Base-by-base conservation (phyloP, 2,329 filamentous ascomycete genomes). In the Amauroascus niger region DNA sequence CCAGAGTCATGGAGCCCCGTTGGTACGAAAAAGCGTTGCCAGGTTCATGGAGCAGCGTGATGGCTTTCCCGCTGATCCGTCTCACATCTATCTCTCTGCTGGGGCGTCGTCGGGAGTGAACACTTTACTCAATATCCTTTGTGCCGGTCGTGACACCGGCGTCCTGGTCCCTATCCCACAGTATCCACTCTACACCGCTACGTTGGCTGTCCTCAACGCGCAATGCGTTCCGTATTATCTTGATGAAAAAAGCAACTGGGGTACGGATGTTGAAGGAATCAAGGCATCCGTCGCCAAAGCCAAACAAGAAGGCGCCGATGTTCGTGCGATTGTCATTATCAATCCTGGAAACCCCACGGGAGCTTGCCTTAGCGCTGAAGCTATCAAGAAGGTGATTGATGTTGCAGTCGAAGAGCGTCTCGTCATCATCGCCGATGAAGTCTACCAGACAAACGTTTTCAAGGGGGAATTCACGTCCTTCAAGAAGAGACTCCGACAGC, bases 361-460 rank as follows among this genome's bases (percentile, higher is more conserved):
- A 61, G 88, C 89, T 49, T 93, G 85, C 51, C 80, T 98, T 16
- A 76, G 84, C 33, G 79, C 86, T 60, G 78, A 82, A 18, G 88
- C 96, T 65, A 83, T 98, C 69, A 82, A 84, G 64, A 78, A 79
- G 49, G 87, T 97, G n/a, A 79, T 97, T 61, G 82, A 93, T 59
- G 86, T 96, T 59, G 91, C 93, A 37, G 84, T 83, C 26, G 78
- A 90, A 69, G 82, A 96, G 76, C 82, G 84, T 62, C 79, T 98
- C 24, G 89, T 97, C 53, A 77, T 97, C 60, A 81, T 98, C 64
- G 93, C 93, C 50, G 93, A 98, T 66, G 93, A 98, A 72, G 93
- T 98, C 35, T 98, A 98, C 80, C 93, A 98, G 75, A 97, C 93
- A 67, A 98, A 98, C 71, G 87, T 98, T 63, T 98, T 98, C 74